phyloP scores from a whole-genome alignment of 2,329 filamentous ascomycete genomes.

The Capronia coronata region DNA sequence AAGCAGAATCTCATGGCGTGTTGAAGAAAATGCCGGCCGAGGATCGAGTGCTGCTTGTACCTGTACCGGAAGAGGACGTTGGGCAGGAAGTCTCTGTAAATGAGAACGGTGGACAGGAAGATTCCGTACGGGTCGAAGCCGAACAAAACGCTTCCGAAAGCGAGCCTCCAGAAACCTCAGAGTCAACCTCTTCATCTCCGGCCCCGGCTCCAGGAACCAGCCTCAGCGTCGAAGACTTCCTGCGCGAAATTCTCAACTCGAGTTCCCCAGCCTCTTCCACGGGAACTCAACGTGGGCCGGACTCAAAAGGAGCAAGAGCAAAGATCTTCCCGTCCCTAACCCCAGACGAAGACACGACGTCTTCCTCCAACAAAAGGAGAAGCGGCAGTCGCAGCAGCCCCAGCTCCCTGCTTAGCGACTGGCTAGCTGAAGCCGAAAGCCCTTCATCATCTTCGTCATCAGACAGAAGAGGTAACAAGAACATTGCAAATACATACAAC shows the following conservation, averaged over 20 bases:
- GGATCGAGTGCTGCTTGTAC: background rate
- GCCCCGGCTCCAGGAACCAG: background rate
- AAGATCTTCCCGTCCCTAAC: background rate
- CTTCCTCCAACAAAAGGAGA: background rate
- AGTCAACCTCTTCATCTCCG: background rate
- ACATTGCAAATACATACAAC: background rate
- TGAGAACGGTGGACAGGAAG: background rate
- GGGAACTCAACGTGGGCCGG: background rate
- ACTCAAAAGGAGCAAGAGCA: background rate
- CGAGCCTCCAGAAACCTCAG: background rate
- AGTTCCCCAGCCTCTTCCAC: background rate
- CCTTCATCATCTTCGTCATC: background rate
- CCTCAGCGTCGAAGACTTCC: conserved; percentile 15
- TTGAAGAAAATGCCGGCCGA: conserved; percentile 11
- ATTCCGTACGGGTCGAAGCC: too few relatives aligned
- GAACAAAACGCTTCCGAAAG: too few relatives aligned
- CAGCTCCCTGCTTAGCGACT: background rate
- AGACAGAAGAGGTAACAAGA: too few relatives aligned
- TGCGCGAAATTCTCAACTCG: conserved; percentile 15
- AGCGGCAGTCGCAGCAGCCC: background rate
- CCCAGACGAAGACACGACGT: background rate
- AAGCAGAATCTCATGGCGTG: conserved; percentile 13
- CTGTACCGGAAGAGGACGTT: background rate
- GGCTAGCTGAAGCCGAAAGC: background rate
- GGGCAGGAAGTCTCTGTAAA: background rate